phyloP scores from a whole-genome alignment of 768 basidiomycete genomes.

The Panaeolus cyanescens region DNA sequence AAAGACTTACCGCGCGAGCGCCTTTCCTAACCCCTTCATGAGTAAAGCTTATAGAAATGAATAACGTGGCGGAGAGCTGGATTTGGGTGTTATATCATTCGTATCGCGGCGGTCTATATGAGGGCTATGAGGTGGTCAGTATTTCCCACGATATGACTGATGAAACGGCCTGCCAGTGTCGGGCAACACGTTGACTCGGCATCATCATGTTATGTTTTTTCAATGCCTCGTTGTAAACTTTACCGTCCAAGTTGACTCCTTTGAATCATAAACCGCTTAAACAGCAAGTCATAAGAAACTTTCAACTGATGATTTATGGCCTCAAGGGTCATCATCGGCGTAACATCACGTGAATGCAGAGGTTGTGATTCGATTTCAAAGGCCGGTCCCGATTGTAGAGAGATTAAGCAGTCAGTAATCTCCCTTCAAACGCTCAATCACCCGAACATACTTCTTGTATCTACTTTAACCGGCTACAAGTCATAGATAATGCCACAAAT shows the following conservation, averaged over 20 bases:
- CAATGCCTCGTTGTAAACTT: background rate
- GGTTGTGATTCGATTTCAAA: conserved; percentile 7
- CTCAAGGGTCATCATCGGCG: too few species aligned
- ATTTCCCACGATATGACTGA: conserved; percentile 2
- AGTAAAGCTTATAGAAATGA: conserved; percentile 9
- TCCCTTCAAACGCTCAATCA: background rate
- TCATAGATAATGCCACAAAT: conserved; percentile 48
- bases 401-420: background rate
- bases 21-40: conserved; percentile 88
- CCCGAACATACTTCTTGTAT: background rate
- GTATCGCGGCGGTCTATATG: background rate
- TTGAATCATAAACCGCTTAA: background rate
- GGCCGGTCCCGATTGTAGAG: conserved; percentile 8
- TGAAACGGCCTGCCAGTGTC: background rate
- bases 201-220: background rate
- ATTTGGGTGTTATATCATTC: background rate
- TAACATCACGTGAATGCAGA: conserved; percentile 22
- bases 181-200: background rate
- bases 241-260: background rate
- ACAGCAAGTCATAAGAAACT: too few species aligned
- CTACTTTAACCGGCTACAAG: background rate
- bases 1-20: conserved; percentile 64
- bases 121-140: background rate
- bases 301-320: too few species aligned
- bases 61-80: conserved; percentile 3